Conservation (phyloP, 371 early-diverging fungal genomes). For the Mortierella sp. region DNA sequence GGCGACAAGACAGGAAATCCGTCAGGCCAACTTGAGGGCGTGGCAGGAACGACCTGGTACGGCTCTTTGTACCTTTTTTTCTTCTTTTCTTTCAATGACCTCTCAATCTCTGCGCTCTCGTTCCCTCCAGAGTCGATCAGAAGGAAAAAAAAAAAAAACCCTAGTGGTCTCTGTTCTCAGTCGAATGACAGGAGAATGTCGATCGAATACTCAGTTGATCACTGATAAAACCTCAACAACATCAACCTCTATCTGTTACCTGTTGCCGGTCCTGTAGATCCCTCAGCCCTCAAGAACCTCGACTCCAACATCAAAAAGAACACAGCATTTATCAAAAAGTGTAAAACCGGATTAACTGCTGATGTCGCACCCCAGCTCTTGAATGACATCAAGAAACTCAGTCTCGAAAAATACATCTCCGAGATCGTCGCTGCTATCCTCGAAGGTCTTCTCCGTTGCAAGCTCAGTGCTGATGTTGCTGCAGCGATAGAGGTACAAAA, state of each 20-base stretch:
- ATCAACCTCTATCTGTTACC: too few species aligned
- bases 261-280: conserved; percentile 27
- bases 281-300: conserved; percentile 63
- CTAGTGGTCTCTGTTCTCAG: too few species aligned
- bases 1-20: conserved; percentile 46
- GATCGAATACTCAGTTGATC: too few species aligned
- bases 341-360: conserved; percentile 83
- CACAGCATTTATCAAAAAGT: conserved; percentile 93
- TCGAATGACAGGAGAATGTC: too few species aligned
- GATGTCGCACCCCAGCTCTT: conserved; percentile 77
- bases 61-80: neutral
- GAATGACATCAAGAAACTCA: conserved; percentile 86
- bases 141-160: too few species aligned
- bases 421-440: conserved; percentile 89
- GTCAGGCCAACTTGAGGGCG: conserved; percentile 49
- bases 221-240: too few species aligned
- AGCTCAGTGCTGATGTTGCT: conserved; percentile 75
- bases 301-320: conserved; percentile 98
- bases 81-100: neutral
- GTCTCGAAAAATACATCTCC: conserved; percentile 95
- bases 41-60: conserved; percentile 47
- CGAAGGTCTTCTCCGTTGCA: conserved; percentile 81
- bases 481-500: conserved; percentile 83
- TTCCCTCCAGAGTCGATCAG: neutral
- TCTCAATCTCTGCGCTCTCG: neutral